phyloP scores from a whole-genome alignment of 352 stramenopile species.

The Chrysophaeum taylorii region DNA sequence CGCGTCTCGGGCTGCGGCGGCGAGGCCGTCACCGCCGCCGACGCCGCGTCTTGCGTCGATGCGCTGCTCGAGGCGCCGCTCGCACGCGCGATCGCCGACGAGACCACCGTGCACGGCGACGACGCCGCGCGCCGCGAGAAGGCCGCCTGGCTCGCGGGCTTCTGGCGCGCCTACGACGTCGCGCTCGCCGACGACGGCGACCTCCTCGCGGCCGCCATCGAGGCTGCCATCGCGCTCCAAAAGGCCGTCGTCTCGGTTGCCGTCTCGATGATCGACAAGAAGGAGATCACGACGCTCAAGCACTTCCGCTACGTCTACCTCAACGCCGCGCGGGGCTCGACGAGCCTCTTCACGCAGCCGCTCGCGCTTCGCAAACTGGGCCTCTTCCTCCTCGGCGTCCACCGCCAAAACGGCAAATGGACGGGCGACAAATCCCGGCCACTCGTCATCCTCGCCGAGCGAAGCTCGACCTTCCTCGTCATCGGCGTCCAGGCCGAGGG shows the following conservation, averaged over 20 bases:
- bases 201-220: constrained; percentile 76
- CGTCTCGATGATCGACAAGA: constrained; percentile 84
- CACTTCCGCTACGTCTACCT: constrained; percentile 94
- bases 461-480: constrained; percentile 77
- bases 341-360: constrained; percentile 70
- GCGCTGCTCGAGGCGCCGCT: constrained; percentile 13
- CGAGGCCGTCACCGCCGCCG: background rate
- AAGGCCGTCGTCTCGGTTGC: constrained; percentile 79
- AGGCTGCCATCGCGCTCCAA: constrained; percentile 86
- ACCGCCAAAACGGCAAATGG: constrained; percentile 86
- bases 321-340: too few species aligned
- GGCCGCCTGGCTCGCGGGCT: constrained; percentile 35
- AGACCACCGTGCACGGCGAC: constrained; percentile 30
- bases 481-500: constrained; percentile 73
- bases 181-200: background rate
- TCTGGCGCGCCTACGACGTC: constrained; percentile 41
- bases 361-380: constrained; percentile 81
- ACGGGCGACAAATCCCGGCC: constrained; percentile 50
- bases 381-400: constrained; percentile 83
- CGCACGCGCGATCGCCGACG: background rate
- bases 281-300: constrained; percentile 80
- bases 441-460: constrained; percentile 63
- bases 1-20: background rate
- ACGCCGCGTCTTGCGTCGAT: constrained; percentile 16
- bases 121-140: constrained; percentile 46